These are phyloP conservation scores for Plasmodium adleri DNA, from an alignment of 169 alveolate genomes.

Conservation along the genomic window DNA sequence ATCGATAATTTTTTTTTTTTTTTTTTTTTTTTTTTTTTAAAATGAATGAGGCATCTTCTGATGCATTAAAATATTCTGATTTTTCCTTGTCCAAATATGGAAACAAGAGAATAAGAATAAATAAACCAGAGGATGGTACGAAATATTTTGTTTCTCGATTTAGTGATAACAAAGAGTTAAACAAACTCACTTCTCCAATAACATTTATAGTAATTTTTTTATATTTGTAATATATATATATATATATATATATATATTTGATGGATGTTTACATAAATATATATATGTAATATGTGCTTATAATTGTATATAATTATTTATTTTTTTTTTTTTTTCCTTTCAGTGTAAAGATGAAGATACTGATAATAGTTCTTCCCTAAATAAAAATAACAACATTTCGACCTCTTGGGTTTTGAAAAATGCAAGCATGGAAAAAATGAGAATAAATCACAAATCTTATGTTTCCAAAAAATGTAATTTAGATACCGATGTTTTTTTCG, in stretches of 20 bases:
- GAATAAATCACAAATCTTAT: conserved; percentile 47
- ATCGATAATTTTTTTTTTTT: background rate
- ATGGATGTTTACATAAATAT: background rate
- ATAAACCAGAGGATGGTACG: conserved; percentile 31
- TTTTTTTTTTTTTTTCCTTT: background rate
- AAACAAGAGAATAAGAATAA: conserved; percentile 59
- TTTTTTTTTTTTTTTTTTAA: conserved; percentile 13
- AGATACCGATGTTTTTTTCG: conserved; percentile 72
- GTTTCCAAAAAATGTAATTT: conserved; percentile 73
- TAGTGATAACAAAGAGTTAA: conserved; percentile 51
- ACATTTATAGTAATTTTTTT: conserved; percentile 54
- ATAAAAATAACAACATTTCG: conserved; percentile 29
- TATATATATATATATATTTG: background rate
- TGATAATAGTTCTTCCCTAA: background rate
- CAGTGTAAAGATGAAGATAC: conserved; percentile 57
- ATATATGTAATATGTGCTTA: background rate
- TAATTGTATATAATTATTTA: background rate
- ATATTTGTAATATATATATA: conserved; percentile 1
- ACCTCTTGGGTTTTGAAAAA: conserved; percentile 70
- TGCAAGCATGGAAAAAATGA: conserved; percentile 27
- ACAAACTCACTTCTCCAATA: conserved; percentile 36
- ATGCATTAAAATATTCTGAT: conserved; percentile 55
- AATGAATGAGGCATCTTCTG: conserved; percentile 49
- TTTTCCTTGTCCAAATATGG: conserved; percentile 58
- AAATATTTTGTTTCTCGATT: conserved; percentile 68